A percentile compares a stretch with the other conserved stretches of the same genome.
Conservation (phyloP, 2,329 filamentous ascomycete species). For the Seiridium cupressi region DNA sequence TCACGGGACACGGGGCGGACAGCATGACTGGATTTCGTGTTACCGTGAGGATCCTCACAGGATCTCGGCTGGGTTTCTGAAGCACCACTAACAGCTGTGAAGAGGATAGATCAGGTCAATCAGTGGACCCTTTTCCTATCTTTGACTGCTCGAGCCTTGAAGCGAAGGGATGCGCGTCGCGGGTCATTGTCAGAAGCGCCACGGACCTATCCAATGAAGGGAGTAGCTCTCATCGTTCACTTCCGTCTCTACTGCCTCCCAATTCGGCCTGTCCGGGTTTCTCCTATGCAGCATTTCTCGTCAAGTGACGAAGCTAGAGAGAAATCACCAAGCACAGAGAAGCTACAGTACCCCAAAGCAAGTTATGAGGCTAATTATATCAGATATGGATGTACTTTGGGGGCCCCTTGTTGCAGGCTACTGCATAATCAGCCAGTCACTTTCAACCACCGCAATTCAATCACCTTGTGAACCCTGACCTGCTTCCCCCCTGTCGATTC, state of each 20-base stretch:
- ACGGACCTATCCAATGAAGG: not conserved
- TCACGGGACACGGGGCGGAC: constrained; percentile 3
- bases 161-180: constrained; percentile 1
- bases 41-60: not conserved
- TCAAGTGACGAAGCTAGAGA: constrained; percentile 25
- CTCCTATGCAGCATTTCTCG: constrained; percentile 13
- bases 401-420: constrained; percentile 27
- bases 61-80: not conserved
- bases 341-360: constrained; percentile 14
- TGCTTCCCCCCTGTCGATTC: constrained; percentile 28
- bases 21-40: constrained; percentile 1
- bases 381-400: constrained; percentile 26
- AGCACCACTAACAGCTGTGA: not conserved
- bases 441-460: constrained; percentile 24
- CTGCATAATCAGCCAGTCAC: constrained; percentile 31
- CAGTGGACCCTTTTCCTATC: constrained; percentile 8
- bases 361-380: constrained; percentile 37
- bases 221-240: not conserved
- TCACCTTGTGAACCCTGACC: constrained; percentile 29
- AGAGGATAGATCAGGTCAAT: not conserved
- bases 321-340: constrained; percentile 4
- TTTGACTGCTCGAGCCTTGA: constrained; percentile 9
- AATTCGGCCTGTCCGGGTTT: not conserved
- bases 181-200: not conserved
- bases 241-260: not conserved